These are phyloP conservation scores for Dothistroma pini DNA, from an alignment of 2,329 filamentous ascomycete species.

Conservation along the genomic window DNA sequence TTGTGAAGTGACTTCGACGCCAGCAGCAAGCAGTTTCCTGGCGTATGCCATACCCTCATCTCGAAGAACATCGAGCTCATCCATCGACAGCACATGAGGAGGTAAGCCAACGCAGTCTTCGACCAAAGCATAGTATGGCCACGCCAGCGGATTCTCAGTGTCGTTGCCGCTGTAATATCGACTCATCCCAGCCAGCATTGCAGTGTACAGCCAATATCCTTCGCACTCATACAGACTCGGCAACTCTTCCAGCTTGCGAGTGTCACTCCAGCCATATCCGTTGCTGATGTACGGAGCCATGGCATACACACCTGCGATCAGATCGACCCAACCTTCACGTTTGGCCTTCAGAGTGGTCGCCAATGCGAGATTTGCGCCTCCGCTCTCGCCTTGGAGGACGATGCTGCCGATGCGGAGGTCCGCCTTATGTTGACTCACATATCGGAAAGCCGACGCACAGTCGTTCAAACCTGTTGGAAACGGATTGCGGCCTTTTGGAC, in stretches of 20 bases:
- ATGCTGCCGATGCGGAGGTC: conserved; percentile 29
- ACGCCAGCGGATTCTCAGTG: conserved; percentile 28
- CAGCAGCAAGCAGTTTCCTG: conserved; percentile 27
- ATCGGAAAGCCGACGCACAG: conserved; percentile 27
- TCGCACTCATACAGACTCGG: conserved; percentile 30
- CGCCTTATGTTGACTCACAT: conserved; percentile 22
- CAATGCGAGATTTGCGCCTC: conserved; percentile 32
- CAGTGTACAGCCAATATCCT: conserved; percentile 25
- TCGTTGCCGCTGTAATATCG: conserved; percentile 26
- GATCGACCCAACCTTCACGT: conserved; percentile 27
- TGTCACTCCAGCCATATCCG: conserved; percentile 18
- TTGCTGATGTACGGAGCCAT: conserved; percentile 29
- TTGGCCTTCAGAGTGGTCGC: conserved; percentile 30
- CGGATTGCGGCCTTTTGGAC: conserved; percentile 21
- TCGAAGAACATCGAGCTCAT: conserved; percentile 32
- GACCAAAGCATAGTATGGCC: conserved; percentile 31
- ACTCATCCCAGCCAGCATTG: conserved; percentile 19
- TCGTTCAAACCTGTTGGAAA: conserved; percentile 33
- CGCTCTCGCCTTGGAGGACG: conserved; percentile 31
- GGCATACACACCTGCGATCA: conserved; percentile 30
- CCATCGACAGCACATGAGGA: conserved; percentile 28
- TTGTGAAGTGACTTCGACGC: conserved; percentile 25
- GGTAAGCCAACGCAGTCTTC: conserved; percentile 32
- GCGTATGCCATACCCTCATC: conserved; percentile 33
- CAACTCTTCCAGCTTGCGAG: conserved; percentile 24